Percentiles rank a stretch among this genome's conserved stretches.
These are phyloP conservation scores for Eimeria sp. DNA, from an alignment of 169 alveolate genomes.

Conservation along the genomic window DNA sequence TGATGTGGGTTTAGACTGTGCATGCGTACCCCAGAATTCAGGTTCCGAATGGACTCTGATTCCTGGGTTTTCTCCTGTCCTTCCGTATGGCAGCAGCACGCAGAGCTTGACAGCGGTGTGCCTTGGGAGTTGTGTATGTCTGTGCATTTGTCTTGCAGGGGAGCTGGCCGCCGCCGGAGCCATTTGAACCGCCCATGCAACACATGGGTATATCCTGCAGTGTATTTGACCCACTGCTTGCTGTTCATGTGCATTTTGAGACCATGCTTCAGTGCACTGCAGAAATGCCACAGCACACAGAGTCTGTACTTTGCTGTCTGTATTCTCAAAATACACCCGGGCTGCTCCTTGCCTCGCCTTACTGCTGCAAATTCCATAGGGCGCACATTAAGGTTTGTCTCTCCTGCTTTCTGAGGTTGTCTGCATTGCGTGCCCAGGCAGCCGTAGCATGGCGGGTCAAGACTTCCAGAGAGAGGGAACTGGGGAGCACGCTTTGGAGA, in stretches of 20 bases:
- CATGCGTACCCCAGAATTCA: neutral
- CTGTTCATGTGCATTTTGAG: neutral
- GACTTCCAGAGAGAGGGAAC: neutral
- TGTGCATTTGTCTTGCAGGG: conserved; percentile 3
- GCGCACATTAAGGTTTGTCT: neutral
- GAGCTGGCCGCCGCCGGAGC: neutral
- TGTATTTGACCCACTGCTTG: neutral
- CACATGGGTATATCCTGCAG: neutral
- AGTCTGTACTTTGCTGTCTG: neutral
- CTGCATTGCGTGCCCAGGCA: conserved; percentile 1
- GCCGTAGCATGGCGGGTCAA: conserved; percentile 9
- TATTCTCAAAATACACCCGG: neutral
- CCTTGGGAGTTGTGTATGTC: neutral
- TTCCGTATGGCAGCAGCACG: neutral
- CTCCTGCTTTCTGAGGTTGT: neutral
- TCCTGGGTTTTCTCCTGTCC: neutral
- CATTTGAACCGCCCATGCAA: neutral
- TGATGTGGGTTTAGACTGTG: conserved; percentile 18
- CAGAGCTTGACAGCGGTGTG: neutral
- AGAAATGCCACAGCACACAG: neutral
- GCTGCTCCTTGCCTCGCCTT: neutral
- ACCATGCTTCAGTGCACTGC: neutral
- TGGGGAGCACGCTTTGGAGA: neutral
- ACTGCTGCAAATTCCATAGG: neutral
- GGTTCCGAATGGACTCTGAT: neutral